A percentile compares a stretch with the other conserved stretches of the same genome.
phyloP scores from a whole-genome alignment of 345 rosid species.

The Dipteronia sinensis region DNA sequence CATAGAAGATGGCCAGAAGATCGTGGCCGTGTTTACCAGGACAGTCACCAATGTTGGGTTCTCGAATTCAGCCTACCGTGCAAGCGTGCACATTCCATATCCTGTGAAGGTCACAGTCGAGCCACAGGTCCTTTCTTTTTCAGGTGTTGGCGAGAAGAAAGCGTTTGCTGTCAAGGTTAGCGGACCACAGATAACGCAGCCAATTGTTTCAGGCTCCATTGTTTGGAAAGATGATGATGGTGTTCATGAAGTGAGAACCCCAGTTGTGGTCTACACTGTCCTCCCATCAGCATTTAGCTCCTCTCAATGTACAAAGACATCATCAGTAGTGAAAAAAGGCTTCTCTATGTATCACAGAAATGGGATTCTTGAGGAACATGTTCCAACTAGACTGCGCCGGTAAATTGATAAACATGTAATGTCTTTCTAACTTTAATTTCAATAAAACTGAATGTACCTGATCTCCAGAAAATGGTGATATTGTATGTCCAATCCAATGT shows the following conservation, averaged over 20 bases:
- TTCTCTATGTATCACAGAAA: too few species aligned
- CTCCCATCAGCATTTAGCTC: background rate
- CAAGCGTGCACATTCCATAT: background rate
- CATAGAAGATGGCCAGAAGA: conserved; percentile 3
- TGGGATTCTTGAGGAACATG: too few species aligned
- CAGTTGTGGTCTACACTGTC: conserved; percentile 2
- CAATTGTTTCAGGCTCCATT: conserved; percentile 8
- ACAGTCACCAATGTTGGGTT: background rate
- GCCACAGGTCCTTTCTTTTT: conserved; percentile 8
- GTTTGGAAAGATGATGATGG: conserved; percentile 13
- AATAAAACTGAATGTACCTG: too few species aligned
- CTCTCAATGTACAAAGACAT: background rate
- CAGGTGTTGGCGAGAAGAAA: conserved; percentile 19
- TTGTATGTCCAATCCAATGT: too few species aligned
- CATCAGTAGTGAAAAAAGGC: too few species aligned
- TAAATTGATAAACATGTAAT: too few species aligned
- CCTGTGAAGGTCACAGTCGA: background rate
- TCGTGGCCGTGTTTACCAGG: background rate
- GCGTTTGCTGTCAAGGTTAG: conserved; percentile 9
- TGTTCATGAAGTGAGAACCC: conserved; percentile 4
- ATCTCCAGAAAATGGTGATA: too few species aligned
- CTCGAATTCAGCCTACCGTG: background rate
- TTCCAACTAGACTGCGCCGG: too few species aligned
- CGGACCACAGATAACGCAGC: conserved; percentile 8
- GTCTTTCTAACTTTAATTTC: too few species aligned